These are phyloP conservation scores for Orbilia ellipsospora DNA, from an alignment of 2,329 filamentous ascomycete genomes.

Conservation along the genomic window DNA sequence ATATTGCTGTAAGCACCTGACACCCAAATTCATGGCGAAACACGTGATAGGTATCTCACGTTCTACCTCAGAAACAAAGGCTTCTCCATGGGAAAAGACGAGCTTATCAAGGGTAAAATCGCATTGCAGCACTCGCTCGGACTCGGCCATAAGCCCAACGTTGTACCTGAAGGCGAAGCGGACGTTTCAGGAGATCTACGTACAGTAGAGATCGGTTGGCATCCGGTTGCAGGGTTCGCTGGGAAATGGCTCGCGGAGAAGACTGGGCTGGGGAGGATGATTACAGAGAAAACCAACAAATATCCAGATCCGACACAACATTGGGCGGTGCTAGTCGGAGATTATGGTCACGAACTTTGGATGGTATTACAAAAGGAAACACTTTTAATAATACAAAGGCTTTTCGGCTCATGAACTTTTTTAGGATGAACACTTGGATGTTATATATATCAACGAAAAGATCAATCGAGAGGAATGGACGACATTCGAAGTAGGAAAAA, in stretches of 20 bases:
- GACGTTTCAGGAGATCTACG: conserved; percentile 62
- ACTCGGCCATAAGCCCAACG: conserved; percentile 65
- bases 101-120: conserved; percentile 63
- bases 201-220: conserved; percentile 70
- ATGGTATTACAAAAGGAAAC: conserved; percentile 64
- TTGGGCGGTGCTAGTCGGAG: conserved; percentile 70
- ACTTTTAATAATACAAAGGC: not conserved
- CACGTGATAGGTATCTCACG: not conserved
- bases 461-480: conserved; percentile 66
- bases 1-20: conserved; percentile 15
- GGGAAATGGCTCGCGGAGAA: conserved; percentile 71
- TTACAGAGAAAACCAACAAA: conserved; percentile 68
- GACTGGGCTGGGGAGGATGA: conserved; percentile 69
- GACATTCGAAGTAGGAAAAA: conserved; percentile 68
- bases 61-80: conserved; percentile 14
- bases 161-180: conserved; percentile 63
- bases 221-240: conserved; percentile 69
- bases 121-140: conserved; percentile 65
- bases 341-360: conserved; percentile 70
- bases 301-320: conserved; percentile 72
- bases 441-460: conserved; percentile 69
- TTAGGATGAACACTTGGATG: conserved; percentile 68
- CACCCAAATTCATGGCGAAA: not conserved
- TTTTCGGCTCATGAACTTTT: not conserved
- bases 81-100: conserved; percentile 58